A percentile compares a stretch with the other conserved stretches of the same genome.
phyloP scores from a whole-genome alignment of 2,329 filamentous ascomycete genomes.

The Tympanopsis confertula region DNA sequence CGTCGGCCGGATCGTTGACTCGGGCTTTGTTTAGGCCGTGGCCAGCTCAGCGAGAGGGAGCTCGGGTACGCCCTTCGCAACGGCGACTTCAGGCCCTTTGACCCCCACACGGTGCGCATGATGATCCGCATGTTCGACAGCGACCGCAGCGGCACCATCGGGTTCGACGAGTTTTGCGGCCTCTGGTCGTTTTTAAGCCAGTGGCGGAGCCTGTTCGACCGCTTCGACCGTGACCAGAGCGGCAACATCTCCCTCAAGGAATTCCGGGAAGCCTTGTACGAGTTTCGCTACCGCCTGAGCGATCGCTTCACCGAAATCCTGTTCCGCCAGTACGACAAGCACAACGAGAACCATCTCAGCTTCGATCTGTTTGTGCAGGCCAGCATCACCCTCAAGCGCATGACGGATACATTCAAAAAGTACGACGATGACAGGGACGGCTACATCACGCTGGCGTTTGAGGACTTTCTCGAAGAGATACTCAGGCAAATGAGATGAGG shows the following conservation, averaged over 20 bases:
- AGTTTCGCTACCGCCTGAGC: slow-evolving; percentile 86
- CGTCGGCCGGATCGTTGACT: neutral
- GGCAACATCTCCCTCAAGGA: slow-evolving; percentile 79
- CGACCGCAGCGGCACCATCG: slow-evolving; percentile 77
- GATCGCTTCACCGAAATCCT: slow-evolving; percentile 72
- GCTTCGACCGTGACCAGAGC: slow-evolving; percentile 77
- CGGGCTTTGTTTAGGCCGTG: slow-evolving; percentile 40
- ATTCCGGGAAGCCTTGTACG: slow-evolving; percentile 79
- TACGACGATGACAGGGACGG: slow-evolving; percentile 96
- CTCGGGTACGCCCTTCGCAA: slow-evolving; percentile 87
- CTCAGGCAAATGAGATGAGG: slow-evolving; percentile 44
- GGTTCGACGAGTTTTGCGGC: slow-evolving; percentile 90
- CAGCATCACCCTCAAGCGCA: slow-evolving; percentile 90
- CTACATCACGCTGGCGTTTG: slow-evolving; percentile 74
- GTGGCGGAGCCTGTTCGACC: slow-evolving; percentile 89
- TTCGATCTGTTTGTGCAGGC: slow-evolving; percentile 97
- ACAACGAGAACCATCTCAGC: slow-evolving; percentile 59
- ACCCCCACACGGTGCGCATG: slow-evolving; percentile 88
- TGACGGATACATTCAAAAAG: slow-evolving; percentile 99
- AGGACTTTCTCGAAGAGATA: slow-evolving; percentile 66
- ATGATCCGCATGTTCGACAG: slow-evolving; percentile 99
- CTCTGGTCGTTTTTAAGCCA: slow-evolving; percentile 92
- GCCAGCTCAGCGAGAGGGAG: slow-evolving; percentile 75
- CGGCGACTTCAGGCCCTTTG: slow-evolving; percentile 89
- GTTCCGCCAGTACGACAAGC: slow-evolving; percentile 82